Conservation (phyloP, 73 alveolate genomes). For the Paramecium caudatum region DNA sequence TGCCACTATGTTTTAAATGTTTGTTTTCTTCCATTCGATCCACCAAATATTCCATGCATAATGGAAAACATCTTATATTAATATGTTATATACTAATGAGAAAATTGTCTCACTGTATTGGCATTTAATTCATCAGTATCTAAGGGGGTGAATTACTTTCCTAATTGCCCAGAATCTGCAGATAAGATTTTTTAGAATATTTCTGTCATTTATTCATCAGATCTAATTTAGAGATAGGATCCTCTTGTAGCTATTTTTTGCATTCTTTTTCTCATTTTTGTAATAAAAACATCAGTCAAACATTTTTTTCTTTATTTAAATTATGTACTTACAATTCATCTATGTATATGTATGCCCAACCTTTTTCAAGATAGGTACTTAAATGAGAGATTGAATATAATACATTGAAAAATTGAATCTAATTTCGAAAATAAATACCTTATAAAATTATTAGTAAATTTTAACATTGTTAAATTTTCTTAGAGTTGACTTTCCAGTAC, state of each 20-base stretch:
- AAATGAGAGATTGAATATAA: not conserved
- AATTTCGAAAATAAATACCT: not conserved
- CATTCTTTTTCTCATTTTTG: conserved; percentile 1
- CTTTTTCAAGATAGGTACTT: not conserved
- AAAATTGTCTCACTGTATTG: not conserved
- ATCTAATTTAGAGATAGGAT: not conserved
- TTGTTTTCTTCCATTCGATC: not conserved
- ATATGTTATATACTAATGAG: not conserved
- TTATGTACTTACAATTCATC: conserved; percentile 20
- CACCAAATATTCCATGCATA: conserved; percentile 12
- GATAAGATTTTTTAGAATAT: not conserved
- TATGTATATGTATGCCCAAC: not conserved
- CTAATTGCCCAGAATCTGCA: not conserved
- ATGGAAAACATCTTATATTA: not conserved
- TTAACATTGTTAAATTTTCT: not conserved
- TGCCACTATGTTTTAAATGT: conserved; percentile 25
- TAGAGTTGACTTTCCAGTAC: not conserved
- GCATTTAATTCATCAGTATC: not conserved
- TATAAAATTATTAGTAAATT: not conserved
- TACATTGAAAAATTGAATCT: not conserved
- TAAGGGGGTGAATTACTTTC: not conserved
- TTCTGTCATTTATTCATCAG: not conserved
- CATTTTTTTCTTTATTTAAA: not conserved
- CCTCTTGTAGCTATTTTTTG: not conserved
- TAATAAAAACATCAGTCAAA: not conserved